Evolutionary conservation across 371 early-diverging fungal species (phyloP).

Genomic region (Fennellomyces sp.): DNA sequence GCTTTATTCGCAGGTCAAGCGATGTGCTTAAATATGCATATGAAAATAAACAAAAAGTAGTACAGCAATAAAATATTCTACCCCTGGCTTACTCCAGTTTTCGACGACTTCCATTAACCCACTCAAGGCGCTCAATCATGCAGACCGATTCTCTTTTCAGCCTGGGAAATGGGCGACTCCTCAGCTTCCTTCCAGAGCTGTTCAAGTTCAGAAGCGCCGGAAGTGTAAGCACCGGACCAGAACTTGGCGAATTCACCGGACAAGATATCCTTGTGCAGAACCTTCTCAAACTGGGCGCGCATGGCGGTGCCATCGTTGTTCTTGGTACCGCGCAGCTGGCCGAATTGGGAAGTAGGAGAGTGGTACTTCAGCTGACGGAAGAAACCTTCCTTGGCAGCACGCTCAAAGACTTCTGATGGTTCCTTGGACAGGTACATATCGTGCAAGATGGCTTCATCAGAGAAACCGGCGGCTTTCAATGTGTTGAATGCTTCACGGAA

Average conservation of each 20-base stretch:
- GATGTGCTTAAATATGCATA: too few relatives aligned
- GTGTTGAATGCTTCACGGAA: slow-evolving; percentile 27
- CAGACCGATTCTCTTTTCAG: slow-evolving; percentile 24
- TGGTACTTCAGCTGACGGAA: slow-evolving; percentile 32
- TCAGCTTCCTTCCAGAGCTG: slow-evolving; percentile 28
- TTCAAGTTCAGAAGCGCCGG: slow-evolving; percentile 21
- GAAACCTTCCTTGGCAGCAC: slow-evolving; percentile 30
- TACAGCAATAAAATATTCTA: too few relatives aligned
- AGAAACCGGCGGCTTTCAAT: slow-evolving; percentile 29
- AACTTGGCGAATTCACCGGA: slow-evolving; percentile 30
- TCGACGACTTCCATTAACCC: too few relatives aligned
- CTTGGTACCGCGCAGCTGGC: slow-evolving; percentile 34
- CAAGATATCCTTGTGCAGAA: slow-evolving; percentile 28
- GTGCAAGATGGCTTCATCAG: slow-evolving; percentile 29
- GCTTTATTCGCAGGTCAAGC: too few relatives aligned
- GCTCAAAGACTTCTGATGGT: slow-evolving; percentile 30
- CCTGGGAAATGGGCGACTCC: slow-evolving; percentile 21
- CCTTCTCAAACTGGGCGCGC: slow-evolving; percentile 24
- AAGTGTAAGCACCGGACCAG: slow-evolving; percentile 25
- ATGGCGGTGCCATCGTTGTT: slow-evolving; percentile 20
- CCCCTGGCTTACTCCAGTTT: too few relatives aligned
- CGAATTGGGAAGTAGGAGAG: slow-evolving; percentile 30
- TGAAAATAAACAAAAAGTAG: too few relatives aligned
- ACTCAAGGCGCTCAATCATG: slow-evolving; percentile 16
- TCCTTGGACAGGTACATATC: slow-evolving; percentile 35